Percentiles rank a stretch among this genome's conserved stretches.
Evolutionary conservation across 2,329 filamentous ascomycete species (phyloP).

Genomic region (Gaeumannomyces tritici): DNA sequence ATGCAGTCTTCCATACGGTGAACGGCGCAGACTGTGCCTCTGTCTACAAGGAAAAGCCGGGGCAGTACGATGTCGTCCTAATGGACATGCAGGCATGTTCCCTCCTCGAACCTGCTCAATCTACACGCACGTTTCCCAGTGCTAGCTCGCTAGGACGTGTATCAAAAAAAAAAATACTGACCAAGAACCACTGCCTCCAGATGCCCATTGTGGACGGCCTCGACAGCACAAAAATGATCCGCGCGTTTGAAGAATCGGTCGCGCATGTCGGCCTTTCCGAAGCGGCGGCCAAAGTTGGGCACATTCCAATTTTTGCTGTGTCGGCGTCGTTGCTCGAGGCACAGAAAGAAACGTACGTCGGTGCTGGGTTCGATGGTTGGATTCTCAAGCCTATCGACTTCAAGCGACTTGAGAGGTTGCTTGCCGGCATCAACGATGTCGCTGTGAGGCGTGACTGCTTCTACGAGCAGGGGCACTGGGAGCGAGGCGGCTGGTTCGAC

Average conservation of each 20-base stretch:
- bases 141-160: not conserved
- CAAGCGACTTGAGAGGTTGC: slow-evolving; percentile 57
- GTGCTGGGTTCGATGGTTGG: slow-evolving; percentile 82
- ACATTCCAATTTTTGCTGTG: slow-evolving; percentile 76
- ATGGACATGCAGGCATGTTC: slow-evolving; percentile 83
- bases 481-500: slow-evolving; percentile 75
- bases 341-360: slow-evolving; percentile 58
- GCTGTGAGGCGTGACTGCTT: slow-evolving; percentile 49
- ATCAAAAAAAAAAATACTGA: not conserved
- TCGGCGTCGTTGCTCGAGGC: slow-evolving; percentile 72
- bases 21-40: slow-evolving; percentile 80
- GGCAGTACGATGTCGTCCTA: slow-evolving; percentile 65
- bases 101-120: no score
- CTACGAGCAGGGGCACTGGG: slow-evolving; percentile 68
- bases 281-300: slow-evolving; percentile 49
- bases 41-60: slow-evolving; percentile 54
- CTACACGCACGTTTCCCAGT: no score
- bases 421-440: slow-evolving; percentile 58
- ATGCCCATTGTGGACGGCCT: slow-evolving; percentile 90
- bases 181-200: slow-evolving; percentile 28
- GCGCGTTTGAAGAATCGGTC: slow-evolving; percentile 54
- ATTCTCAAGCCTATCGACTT: slow-evolving; percentile 85
- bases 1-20: slow-evolving; percentile 60
- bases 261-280: slow-evolving; percentile 42
- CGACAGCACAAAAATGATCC: slow-evolving; percentile 73